Evolutionary conservation across 139 green algal species (phyloP).

Genomic region (Eudorina sp.): DNA sequence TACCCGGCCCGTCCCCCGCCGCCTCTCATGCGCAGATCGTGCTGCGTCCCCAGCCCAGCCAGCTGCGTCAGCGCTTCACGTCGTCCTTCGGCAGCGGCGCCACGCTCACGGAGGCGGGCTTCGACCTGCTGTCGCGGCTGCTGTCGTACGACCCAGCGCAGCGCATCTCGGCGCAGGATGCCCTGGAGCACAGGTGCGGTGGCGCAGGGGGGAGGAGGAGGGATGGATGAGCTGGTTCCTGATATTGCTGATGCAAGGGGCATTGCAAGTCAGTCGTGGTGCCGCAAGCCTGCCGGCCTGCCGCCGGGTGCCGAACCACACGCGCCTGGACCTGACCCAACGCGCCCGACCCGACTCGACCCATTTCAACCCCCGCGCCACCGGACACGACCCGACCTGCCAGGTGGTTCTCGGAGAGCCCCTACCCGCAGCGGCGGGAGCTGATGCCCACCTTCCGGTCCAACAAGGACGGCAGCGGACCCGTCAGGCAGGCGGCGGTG

Average conservation of each 20-base stretch:
- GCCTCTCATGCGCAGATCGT: slow-evolving; percentile 27
- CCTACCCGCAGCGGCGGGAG: slow-evolving; percentile 56
- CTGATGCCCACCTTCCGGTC: slow-evolving; percentile 61
- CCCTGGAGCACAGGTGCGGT: slow-evolving; percentile 60
- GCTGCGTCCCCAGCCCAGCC: slow-evolving; percentile 43
- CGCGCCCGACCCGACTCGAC: too few relatives aligned
- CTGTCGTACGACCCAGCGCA: slow-evolving; percentile 63
- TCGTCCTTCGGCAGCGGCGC: slow-evolving; percentile 36
- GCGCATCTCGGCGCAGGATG: slow-evolving; percentile 57
- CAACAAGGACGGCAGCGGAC: slow-evolving; percentile 48
- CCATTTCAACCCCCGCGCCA: too few relatives aligned
- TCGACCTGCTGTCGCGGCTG: slow-evolving; percentile 63
- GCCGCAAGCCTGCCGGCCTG: too few relatives aligned
- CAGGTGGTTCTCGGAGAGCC: slow-evolving; percentile 63
- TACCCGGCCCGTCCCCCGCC: background rate
- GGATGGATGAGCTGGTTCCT: too few relatives aligned
- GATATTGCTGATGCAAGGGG: too few relatives aligned
- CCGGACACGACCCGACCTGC: background rate
- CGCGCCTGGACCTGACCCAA: too few relatives aligned
- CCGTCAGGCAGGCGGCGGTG: slow-evolving; percentile 33
- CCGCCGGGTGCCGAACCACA: too few relatives aligned
- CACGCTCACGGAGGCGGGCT: slow-evolving; percentile 58
- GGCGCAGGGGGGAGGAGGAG: too few relatives aligned
- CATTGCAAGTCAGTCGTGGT: too few relatives aligned
- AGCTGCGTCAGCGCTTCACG: slow-evolving; percentile 55